Evolutionary conservation across 1,139 yeast species (phyloP).

Genomic region (Meyerozyma elateridarum): DNA sequence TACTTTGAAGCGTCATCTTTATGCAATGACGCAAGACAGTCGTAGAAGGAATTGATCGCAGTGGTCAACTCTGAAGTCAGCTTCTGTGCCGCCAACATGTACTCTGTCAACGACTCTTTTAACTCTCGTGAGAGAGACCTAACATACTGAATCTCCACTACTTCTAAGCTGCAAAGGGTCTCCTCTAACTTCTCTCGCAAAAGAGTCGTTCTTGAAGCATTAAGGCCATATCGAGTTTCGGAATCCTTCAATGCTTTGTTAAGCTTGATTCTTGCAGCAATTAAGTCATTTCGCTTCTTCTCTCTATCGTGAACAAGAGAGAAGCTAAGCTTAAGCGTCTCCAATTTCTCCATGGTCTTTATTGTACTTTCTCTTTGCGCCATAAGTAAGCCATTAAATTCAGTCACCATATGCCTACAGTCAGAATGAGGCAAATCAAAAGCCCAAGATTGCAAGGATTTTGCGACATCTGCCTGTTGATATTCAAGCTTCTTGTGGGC

Average conservation of each 20-base stretch:
- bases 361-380: constrained; percentile 30
- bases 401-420: constrained; percentile 33
- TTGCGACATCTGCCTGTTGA: constrained; percentile 31
- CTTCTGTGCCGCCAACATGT: constrained; percentile 31
- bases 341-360: constrained; percentile 33
- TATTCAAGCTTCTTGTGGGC: constrained; percentile 28
- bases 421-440: constrained; percentile 35
- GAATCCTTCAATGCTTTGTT: constrained; percentile 32
- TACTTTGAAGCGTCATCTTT: constrained; percentile 1
- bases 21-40: not conserved
- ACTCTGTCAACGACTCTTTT: constrained; percentile 41
- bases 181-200: constrained; percentile 49
- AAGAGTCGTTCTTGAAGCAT: constrained; percentile 33
- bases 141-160: constrained; percentile 46
- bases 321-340: constrained; percentile 37
- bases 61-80: constrained; percentile 26
- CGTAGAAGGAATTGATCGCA: constrained; percentile 28
- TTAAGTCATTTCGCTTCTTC: constrained; percentile 36
- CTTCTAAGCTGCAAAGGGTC: constrained; percentile 38
- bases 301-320: constrained; percentile 49
- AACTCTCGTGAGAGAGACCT: constrained; percentile 43
- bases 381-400: constrained; percentile 33
- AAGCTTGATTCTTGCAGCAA: constrained; percentile 28
- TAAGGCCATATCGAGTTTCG: constrained; percentile 44
- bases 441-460: constrained; percentile 40